These are phyloP conservation scores for Naegleria gruberi DNA, from an alignment of 208 protist species.

Conservation along the genomic window DNA sequence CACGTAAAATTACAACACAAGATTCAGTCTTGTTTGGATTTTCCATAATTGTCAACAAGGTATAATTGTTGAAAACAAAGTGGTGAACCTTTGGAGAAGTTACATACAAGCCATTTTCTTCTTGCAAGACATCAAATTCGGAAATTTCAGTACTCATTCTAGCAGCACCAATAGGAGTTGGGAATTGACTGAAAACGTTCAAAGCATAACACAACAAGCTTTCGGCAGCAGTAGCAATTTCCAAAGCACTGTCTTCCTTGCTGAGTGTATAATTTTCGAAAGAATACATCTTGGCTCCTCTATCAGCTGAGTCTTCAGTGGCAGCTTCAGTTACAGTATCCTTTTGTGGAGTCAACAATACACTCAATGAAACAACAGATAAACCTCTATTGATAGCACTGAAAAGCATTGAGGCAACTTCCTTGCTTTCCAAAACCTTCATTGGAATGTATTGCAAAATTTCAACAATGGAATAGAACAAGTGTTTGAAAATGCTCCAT, in stretches of 20 bases:
- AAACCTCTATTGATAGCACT: not conserved
- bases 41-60: not conserved
- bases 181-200: not conserved
- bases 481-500: not conserved
- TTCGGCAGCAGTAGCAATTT: not conserved
- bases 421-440: not conserved
- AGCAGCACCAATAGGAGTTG: not conserved
- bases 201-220: not conserved
- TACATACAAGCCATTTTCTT: not conserved
- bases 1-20: not conserved
- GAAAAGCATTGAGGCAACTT: not conserved
- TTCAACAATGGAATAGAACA: constrained; percentile 8
- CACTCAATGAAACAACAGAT: not conserved
- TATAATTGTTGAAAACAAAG: constrained; percentile 6
- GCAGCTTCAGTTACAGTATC: not conserved
- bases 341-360: not conserved
- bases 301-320: not conserved
- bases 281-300: not conserved
- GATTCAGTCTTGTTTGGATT: not conserved
- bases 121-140: not conserved
- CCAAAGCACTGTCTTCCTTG: not conserved
- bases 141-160: not conserved
- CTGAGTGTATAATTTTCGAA: not conserved
- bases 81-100: not conserved
- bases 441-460: not conserved